Base-by-base conservation (phyloP, 2,329 filamentous ascomycete genomes). In the Pyrenochaeta sp. region DNA sequence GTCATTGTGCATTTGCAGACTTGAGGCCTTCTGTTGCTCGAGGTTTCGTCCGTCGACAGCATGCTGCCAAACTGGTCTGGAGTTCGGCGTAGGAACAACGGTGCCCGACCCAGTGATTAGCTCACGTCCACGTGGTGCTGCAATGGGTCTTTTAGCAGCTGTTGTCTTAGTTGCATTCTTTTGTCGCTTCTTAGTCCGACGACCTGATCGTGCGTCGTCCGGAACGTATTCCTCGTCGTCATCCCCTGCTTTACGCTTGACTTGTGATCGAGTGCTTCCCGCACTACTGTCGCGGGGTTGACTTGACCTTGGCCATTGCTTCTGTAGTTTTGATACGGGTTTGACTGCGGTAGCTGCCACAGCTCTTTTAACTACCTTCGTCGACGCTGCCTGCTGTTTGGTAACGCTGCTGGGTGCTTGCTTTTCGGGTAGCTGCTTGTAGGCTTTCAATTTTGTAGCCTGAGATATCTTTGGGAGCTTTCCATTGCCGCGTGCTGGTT, bases 401-500 rank as follows among this genome's bases (percentile, higher is more conserved):
- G 44, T n/a, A 40, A 9, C 15, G n/a, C n/a, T n/a, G n/a, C n/a
- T n/a, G n/a, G n/a, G n/a, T n/a, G n/a, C n/a, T n/a, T n/a, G n/a
- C n/a, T n/a, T n/a, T n/a, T n/a, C n/a, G n/a, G n/a, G n/a, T n/a
- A 41, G 23, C 20, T 42, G 36, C 22, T 40, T 41, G 6, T 44
- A 44, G n/a, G 41, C 42, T 9, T 43, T 51, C 7, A 41, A 30
- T 20, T 58, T 63, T 15, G 39, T 38, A 3, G 36, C 42, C 15
- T 48, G 42, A 8, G 58, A 55, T 6, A 61, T 35, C 14, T 30
- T 52, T 10, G 48, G 49, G 26, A 60, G 23, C 20, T 58, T 61
- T 20, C 55, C 55, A 7, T 50, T 56, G 29, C 31, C 15, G 15
- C 18, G 19, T n/a, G 27, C 27, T 13, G 23, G 23, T 20, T 20